Conservation (phyloP, 2,329 filamentous ascomycete genomes). For the Alternaria atra region DNA sequence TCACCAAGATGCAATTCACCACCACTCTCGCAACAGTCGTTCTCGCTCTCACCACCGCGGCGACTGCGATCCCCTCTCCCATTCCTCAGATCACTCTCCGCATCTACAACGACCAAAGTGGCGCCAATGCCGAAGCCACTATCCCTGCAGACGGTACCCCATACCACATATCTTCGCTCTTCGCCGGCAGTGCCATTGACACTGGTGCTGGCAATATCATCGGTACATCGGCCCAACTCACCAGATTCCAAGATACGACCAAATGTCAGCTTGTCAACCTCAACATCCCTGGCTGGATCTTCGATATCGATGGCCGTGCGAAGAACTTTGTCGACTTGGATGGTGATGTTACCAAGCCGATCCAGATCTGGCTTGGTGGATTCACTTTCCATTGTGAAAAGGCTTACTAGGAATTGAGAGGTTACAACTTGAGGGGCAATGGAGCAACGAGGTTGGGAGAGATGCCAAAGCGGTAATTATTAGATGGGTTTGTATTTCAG, state of each 20-base stretch:
- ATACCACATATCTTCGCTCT: constrained; percentile 11
- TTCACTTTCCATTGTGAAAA: constrained; percentile 23
- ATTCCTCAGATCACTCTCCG: constrained; percentile 15
- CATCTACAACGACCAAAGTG: constrained; percentile 20
- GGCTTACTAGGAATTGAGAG: constrained; percentile 5
- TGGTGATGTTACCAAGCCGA: constrained; percentile 17
- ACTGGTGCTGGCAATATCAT: constrained; percentile 11
- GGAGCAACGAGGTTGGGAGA: too few relatives aligned
- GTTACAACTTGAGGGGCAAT: neutral
- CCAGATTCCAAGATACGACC: constrained; percentile 18
- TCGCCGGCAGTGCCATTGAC: constrained; percentile 17
- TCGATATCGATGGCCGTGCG: constrained; percentile 21
- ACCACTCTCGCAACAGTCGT: constrained; percentile 18
- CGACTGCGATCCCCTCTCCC: constrained; percentile 8
- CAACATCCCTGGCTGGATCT: constrained; percentile 5
- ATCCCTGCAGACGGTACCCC: constrained; percentile 12
- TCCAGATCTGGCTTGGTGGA: constrained; percentile 21
- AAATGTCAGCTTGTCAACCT: constrained; percentile 19
- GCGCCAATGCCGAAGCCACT: constrained; percentile 14
- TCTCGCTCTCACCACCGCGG: constrained; percentile 15
- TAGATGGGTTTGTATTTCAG: neutral
- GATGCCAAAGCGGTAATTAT: neutral
- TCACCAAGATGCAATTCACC: constrained; percentile 26
- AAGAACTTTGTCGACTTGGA: constrained; percentile 26
- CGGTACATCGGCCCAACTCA: constrained; percentile 23